Percentiles rank a stretch among this genome's conserved stretches.
Conservation (phyloP, 2,329 filamentous ascomycete genomes). For the Neurospora crassa region DNA sequence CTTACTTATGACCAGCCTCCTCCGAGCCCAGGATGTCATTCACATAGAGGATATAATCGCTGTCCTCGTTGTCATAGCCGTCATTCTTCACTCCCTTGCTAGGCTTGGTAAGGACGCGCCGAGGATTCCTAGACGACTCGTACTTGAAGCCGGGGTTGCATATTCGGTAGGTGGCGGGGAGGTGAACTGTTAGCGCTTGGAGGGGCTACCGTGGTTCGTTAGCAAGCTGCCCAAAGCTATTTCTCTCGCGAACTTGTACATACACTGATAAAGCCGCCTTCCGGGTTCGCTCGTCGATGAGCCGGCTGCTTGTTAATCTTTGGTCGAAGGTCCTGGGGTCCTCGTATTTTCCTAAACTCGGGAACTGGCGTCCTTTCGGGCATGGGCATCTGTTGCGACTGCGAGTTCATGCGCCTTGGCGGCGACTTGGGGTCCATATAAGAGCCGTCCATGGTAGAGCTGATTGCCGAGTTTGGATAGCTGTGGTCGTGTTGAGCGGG, state of each 20-base stretch:
- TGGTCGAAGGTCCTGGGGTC: conserved; percentile 65
- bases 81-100: conserved; percentile 99
- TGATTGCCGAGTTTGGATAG: conserved; percentile 59
- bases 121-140: conserved; percentile 92
- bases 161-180: conserved; percentile 93
- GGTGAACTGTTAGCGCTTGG: conserved; percentile 86
- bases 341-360: conserved; percentile 73
- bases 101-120: conserved; percentile 91
- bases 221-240: conserved; percentile 3
- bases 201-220: conserved; percentile 53
- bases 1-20: conserved; percentile 93
- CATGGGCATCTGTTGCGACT: conserved; percentile 29
- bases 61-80: conserved; percentile 97
- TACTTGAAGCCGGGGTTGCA: conserved; percentile 99
- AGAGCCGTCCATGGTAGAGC: conserved; percentile 56
- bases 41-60: conserved; percentile 97
- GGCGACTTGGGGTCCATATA: conserved; percentile 51
- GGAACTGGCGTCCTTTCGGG: conserved; percentile 62
- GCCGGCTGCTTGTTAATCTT: conserved; percentile 80
- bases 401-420: conserved; percentile 38
- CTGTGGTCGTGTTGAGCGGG: conserved; percentile 59
- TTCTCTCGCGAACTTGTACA: conserved; percentile 24
- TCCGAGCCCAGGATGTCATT: conserved; percentile 98
- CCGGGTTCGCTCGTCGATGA: conserved; percentile 87
- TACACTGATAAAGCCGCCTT: conserved; percentile 96